Conservation (phyloP, 441 rosid genomes). For the Gossypium davidsonii region DNA sequence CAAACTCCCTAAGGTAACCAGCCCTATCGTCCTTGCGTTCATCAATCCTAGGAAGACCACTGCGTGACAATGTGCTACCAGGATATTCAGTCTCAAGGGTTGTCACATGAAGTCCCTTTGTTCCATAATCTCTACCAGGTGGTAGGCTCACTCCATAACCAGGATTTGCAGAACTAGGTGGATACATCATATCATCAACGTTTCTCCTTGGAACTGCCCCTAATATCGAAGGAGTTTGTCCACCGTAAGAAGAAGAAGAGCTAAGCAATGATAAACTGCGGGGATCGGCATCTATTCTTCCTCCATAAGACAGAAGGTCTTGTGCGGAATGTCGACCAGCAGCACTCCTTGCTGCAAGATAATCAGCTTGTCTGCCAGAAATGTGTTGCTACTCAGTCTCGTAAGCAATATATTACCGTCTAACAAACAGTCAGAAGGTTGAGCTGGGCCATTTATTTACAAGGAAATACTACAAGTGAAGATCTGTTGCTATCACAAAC, state of each 20-base stretch:
- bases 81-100: constrained; percentile 69
- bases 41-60: constrained; percentile 56
- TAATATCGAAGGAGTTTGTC: constrained; percentile 73
- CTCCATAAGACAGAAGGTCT: constrained; percentile 75
- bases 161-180: constrained; percentile 74
- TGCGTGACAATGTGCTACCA: constrained; percentile 41
- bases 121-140: constrained; percentile 93
- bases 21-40: constrained; percentile 86
- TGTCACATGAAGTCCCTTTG: constrained; percentile 72
- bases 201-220: constrained; percentile 91
- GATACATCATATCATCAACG: constrained; percentile 64
- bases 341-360: constrained; percentile 88
- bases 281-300: constrained; percentile 76
- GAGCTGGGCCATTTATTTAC: constrained; percentile 23
- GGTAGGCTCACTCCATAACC: constrained; percentile 99
- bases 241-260: constrained; percentile 62
- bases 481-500: constrained; percentile 18
- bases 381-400: constrained; percentile 77
- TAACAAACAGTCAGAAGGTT: constrained; percentile 30
- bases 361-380: constrained; percentile 99
- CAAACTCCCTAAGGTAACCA: constrained; percentile 90
- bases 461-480: constrained; percentile 13
- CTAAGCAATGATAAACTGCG: constrained; percentile 56
- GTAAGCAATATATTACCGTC: constrained; percentile 43
- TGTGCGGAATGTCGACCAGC: constrained; percentile 62